Base-by-base conservation (phyloP, 805 yeast species). In the Wickerhamiella brachini region DNA sequence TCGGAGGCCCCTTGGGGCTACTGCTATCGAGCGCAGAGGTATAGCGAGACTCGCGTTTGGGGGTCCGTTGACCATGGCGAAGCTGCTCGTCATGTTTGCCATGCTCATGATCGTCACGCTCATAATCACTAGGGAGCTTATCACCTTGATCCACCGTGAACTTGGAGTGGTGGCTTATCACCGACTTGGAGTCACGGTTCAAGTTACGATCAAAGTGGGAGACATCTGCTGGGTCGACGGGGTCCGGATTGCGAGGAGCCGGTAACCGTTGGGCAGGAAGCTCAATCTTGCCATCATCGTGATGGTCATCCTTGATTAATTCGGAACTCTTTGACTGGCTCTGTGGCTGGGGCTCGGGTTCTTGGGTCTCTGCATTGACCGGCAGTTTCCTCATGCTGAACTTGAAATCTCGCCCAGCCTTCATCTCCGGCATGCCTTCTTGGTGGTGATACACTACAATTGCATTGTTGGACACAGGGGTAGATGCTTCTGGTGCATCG, bases 401-500 rank as follows among this genome's bases (percentile, higher is more conserved):
- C 23, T 47, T 29, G 21, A 47, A 45, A 38, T 45, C 49, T 17
- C 42, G 31, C 8, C 51, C 51, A 10, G 51, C 51, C 23, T 44
- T 43, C 38, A 49, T 6, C 38, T 44, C 42, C 15, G 47, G 47
- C 51, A 20, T 43, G 21, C 42, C 47, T 12, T 26, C 47, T 43
- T 21, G n/a, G 10, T 42, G 47, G 3, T 44, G 31, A 21, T 23
- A 49, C 38, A 49, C 37, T 2, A 49, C 51, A 9, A 49, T 42
- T 20, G 47, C 47, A 2, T 26, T 37, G 20, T 15, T 15, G 5
- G 17, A 15, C 7, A 37, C 41, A 6, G 41, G 41, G 2, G 9
- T 15, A 4, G 17, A 15, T 15, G 17, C 18, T 4, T 15, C 41
- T 17, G 41, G 41, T 5, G n/a, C n/a, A n/a, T n/a, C n/a, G n/a